These are phyloP conservation scores for Clonostachys byssicola DNA, from an alignment of 2,329 filamentous ascomycete genomes.

Conservation along the genomic window DNA sequence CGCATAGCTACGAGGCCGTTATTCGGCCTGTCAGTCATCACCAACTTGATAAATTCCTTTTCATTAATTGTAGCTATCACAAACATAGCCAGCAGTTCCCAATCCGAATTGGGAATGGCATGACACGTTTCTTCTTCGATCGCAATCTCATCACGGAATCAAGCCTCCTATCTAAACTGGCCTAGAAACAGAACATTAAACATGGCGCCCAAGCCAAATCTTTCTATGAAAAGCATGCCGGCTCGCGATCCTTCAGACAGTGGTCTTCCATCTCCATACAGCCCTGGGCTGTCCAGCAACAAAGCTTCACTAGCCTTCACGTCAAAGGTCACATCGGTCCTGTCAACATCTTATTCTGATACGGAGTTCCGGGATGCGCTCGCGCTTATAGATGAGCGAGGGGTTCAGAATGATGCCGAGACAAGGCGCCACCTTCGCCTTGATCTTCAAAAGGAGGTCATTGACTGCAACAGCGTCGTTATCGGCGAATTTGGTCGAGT, in stretches of 20 bases:
- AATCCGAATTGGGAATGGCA: too few species aligned
- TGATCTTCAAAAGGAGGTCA: constrained; percentile 86
- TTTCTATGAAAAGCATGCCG: constrained; percentile 8
- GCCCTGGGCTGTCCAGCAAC: constrained; percentile 64
- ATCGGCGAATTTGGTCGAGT: constrained; percentile 85
- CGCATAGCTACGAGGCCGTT: too few species aligned
- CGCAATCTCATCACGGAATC: too few species aligned
- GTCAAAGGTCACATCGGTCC: constrained; percentile 76
- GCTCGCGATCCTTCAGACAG: constrained; percentile 15
- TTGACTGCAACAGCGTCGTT: constrained; percentile 87
- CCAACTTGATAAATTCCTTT: too few species aligned
- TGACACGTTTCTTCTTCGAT: too few species aligned
- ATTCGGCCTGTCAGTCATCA: too few species aligned
- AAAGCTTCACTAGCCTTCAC: constrained; percentile 63
- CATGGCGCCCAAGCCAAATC: constrained; percentile 7
- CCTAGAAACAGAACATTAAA: neutral
- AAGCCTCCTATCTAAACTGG: too few species aligned
- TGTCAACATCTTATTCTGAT: constrained; percentile 91
- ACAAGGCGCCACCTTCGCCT: constrained; percentile 75
- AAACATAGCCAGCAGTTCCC: too few species aligned
- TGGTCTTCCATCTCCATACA: constrained; percentile 69
- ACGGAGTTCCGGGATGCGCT: constrained; percentile 86
- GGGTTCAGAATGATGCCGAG: constrained; percentile 69
- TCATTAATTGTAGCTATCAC: too few species aligned
- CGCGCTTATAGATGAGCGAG: constrained; percentile 68